Percentiles rank a stretch among this genome's conserved stretches.
phyloP scores from a whole-genome alignment of 306 rosid species.

The Styphnolobium japonicum region DNA sequence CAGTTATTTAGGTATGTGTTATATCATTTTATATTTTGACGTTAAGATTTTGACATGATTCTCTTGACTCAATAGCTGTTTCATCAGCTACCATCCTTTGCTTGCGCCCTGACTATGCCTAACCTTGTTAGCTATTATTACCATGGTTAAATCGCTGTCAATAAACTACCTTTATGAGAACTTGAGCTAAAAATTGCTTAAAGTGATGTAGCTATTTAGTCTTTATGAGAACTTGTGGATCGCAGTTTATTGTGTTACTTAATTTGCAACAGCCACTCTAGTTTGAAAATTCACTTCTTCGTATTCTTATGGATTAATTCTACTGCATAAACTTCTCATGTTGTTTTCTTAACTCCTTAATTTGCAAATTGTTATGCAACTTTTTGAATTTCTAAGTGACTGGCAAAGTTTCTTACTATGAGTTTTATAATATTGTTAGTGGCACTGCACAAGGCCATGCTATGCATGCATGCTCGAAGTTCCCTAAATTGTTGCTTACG shows the following conservation, averaged over 20 bases:
- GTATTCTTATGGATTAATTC: neutral
- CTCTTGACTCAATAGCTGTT: neutral
- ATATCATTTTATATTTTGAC: neutral
- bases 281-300: neutral
- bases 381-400: constrained; percentile 3
- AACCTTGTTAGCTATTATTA: neutral
- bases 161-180: neutral
- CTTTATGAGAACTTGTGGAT: neutral
- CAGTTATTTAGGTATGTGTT: neutral
- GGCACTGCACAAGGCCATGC: neutral
- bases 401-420: neutral
- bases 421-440: neutral
- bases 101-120: neutral
- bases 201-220: neutral
- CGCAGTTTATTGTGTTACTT: neutral
- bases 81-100: neutral
- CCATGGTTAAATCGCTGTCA: neutral
- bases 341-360: neutral
- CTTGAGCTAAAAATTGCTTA: neutral
- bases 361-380: neutral
- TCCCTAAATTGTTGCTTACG: neutral
- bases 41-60: neutral
- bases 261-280: neutral
- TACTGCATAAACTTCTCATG: neutral
- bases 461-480: neutral